These are phyloP conservation scores for Samsoniella hepiali DNA, from an alignment of 2,329 filamentous ascomycete species.

Conservation along the genomic window DNA sequence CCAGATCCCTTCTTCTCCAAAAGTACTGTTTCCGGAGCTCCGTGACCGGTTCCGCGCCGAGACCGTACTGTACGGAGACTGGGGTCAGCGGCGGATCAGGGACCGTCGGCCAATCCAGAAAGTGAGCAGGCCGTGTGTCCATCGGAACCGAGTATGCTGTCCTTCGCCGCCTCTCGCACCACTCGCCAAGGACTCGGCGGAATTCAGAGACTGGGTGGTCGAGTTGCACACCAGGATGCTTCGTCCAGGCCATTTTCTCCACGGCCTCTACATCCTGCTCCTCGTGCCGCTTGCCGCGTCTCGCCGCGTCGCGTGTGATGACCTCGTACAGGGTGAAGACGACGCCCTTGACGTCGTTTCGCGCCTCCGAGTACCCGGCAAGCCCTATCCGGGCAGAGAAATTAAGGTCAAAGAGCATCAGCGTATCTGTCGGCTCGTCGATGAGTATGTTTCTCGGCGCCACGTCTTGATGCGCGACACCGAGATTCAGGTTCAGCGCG, in stretches of 20 bases:
- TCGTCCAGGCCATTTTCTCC: slow-evolving; percentile 28
- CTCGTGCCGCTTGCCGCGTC: slow-evolving; percentile 25
- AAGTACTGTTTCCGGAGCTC: slow-evolving; percentile 5
- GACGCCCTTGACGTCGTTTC: slow-evolving; percentile 33
- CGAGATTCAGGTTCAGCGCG: slow-evolving; percentile 35
- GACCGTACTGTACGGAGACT: not conserved
- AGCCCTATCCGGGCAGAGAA: slow-evolving; percentile 24
- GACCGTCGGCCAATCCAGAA: slow-evolving; percentile 26
- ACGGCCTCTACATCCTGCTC: slow-evolving; percentile 26
- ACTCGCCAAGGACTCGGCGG: slow-evolving; percentile 27
- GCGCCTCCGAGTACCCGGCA: slow-evolving; percentile 18
- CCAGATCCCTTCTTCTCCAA: slow-evolving; percentile 16
- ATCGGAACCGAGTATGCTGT: slow-evolving; percentile 14
- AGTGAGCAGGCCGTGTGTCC: slow-evolving; percentile 23
- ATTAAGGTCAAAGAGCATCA: slow-evolving; percentile 39
- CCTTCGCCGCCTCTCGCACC: slow-evolving; percentile 23
- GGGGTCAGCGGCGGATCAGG: not conserved
- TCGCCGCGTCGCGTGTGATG: slow-evolving; percentile 30
- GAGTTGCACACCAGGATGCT: slow-evolving; percentile 32
- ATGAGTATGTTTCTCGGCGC: slow-evolving; percentile 37
- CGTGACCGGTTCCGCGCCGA: not conserved
- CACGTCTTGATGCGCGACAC: slow-evolving; percentile 39
- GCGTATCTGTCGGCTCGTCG: slow-evolving; percentile 30
- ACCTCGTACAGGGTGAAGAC: slow-evolving; percentile 36
- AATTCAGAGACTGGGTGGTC: slow-evolving; percentile 32